phyloP scores from a whole-genome alignment of 2,329 filamentous ascomycete genomes.

The Cadophora malorum region DNA sequence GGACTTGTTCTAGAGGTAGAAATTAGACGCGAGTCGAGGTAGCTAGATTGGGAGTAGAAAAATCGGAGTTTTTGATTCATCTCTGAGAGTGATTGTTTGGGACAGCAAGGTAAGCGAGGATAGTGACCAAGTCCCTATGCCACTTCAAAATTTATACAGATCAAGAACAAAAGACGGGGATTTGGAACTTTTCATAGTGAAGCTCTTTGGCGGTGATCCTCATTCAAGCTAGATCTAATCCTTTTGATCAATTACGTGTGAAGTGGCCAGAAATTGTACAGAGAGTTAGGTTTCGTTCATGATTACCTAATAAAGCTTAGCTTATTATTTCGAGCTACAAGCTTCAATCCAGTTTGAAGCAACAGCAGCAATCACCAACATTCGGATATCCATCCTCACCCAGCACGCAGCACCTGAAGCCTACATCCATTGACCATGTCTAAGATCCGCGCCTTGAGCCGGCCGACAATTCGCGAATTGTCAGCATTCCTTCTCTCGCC shows the following conservation, averaged over 20 bases:
- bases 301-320: slow-evolving; percentile 3
- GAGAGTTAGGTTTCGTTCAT: not conserved
- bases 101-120: not conserved
- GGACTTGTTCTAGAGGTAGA: slow-evolving; percentile 64
- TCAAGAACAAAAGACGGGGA: not conserved
- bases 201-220: not conserved
- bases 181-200: not conserved
- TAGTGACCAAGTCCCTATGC: not conserved
- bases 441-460: slow-evolving; percentile 30
- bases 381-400: not conserved
- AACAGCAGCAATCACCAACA: not conserved
- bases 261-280: no score
- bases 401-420: not conserved
- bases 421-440: slow-evolving; percentile 33
- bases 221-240: not conserved
- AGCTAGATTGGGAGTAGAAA: not conserved
- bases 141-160: not conserved
- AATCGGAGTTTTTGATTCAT: not conserved
- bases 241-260: no score
- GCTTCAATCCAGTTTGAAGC: not conserved
- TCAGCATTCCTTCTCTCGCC: slow-evolving; percentile 36
- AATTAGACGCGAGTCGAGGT: not conserved
- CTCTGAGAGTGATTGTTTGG: no score
- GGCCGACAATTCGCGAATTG: slow-evolving; percentile 41
- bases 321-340: not conserved